These are phyloP conservation scores for Yamadazyma songkhlaensis DNA, from an alignment of 1,139 yeast species.

Conservation along the genomic window DNA sequence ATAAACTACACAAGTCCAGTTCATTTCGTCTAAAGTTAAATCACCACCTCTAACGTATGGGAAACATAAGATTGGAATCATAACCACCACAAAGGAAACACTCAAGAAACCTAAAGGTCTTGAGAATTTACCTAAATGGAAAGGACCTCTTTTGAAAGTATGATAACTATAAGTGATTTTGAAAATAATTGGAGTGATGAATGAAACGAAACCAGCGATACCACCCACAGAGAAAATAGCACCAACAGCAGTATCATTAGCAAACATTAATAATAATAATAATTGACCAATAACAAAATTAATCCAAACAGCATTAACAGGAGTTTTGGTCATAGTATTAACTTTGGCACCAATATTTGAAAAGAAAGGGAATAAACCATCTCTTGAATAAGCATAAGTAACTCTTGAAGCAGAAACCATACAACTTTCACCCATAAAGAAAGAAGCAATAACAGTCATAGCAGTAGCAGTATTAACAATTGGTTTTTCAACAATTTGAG, in stretches of 20 bases:
- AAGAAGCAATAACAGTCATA: slow-evolving; percentile 57
- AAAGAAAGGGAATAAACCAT: slow-evolving; percentile 65
- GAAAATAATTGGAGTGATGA: slow-evolving; percentile 63
- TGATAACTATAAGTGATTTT: slow-evolving; percentile 56
- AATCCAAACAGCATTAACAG: slow-evolving; percentile 68
- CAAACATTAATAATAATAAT: slow-evolving; percentile 57
- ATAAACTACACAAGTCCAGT: slow-evolving; percentile 69
- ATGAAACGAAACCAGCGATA: slow-evolving; percentile 65
- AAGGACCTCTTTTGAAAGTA: slow-evolving; percentile 64
- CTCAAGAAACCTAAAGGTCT: slow-evolving; percentile 39
- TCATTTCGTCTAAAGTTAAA: slow-evolving; percentile 51
- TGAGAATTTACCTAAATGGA: slow-evolving; percentile 60
- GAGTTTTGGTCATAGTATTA: slow-evolving; percentile 56
- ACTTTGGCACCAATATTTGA: slow-evolving; percentile 50
- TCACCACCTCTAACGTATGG: slow-evolving; percentile 54
- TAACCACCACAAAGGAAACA: slow-evolving; percentile 48
- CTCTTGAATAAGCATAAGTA: slow-evolving; percentile 67
- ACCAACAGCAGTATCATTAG: slow-evolving; percentile 66
- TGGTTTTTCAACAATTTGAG: slow-evolving; percentile 47
- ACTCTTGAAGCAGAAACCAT: slow-evolving; percentile 71
- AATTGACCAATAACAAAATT: slow-evolving; percentile 58
- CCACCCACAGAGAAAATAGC: slow-evolving; percentile 81
- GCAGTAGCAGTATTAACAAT: slow-evolving; percentile 56
- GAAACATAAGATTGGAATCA: slow-evolving; percentile 69
- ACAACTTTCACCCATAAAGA: slow-evolving; percentile 69